Evolutionary conservation across 2,329 filamentous ascomycete genomes (phyloP).

Genomic region (Aspergillus tanneri): DNA sequence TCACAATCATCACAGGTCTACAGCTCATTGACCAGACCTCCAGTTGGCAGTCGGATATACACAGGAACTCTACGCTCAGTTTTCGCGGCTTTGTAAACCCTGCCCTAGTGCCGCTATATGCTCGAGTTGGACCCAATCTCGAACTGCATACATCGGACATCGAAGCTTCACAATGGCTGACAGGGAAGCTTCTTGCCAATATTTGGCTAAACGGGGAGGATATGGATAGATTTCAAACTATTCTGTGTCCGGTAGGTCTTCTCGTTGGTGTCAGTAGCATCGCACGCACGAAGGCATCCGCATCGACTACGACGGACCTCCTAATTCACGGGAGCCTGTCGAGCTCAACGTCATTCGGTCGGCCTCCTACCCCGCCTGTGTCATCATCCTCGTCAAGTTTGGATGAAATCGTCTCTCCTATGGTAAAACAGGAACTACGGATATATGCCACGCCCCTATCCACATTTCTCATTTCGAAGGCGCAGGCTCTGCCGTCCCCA

Average conservation of each 20-base stretch:
- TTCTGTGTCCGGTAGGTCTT: constrained; percentile 43
- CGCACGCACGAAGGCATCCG: constrained; percentile 17
- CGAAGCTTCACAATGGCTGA: constrained; percentile 40
- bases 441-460: constrained; percentile 41
- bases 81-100: constrained; percentile 42
- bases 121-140: constrained; percentile 41
- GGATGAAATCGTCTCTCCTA: constrained; percentile 12
- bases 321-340: constrained; percentile 42
- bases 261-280: constrained; percentile 33
- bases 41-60: constrained; percentile 34
- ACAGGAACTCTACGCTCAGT: constrained; percentile 33
- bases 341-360: constrained; percentile 25
- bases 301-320: constrained; percentile 34
- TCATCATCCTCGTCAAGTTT: constrained; percentile 32
- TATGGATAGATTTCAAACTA: constrained; percentile 25
- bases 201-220: constrained; percentile 38
- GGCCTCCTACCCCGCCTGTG: constrained; percentile 38
- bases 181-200: constrained; percentile 34
- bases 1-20: constrained; percentile 26
- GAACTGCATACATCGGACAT: constrained; percentile 38
- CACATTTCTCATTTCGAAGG: constrained; percentile 33
- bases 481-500: constrained; percentile 35
- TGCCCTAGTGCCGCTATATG: constrained; percentile 41
- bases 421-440: constrained; percentile 30
- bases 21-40: constrained; percentile 36